A percentile compares a stretch with the other conserved stretches of the same genome.
Conservation (phyloP, 495 filamentous ascomycete species). For the Rusavskia elegans region DNA sequence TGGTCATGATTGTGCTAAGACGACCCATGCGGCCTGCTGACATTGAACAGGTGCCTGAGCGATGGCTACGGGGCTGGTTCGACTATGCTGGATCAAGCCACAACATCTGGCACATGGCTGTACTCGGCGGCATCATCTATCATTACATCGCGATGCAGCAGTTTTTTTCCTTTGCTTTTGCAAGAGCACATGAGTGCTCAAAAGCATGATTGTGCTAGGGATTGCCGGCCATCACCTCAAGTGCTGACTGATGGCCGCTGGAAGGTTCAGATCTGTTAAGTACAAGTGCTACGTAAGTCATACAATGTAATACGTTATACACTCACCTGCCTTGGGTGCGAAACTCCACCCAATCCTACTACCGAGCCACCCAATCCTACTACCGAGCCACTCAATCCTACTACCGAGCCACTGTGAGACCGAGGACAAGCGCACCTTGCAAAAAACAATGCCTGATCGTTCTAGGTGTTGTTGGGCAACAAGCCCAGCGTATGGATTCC, state of each 20-base stretch:
- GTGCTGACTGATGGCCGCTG: slow-evolving; percentile 13
- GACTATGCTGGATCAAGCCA: slow-evolving; percentile 91
- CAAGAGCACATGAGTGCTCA: slow-evolving; percentile 43
- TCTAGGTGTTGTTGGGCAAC: background rate
- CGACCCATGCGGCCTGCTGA: background rate
- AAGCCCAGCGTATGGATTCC: background rate
- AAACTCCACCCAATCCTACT: background rate
- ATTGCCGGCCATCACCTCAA: slow-evolving; percentile 9
- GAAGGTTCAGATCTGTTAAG: too few relatives aligned
- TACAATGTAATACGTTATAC: too few relatives aligned
- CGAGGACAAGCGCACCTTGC: background rate
- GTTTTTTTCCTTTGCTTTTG: slow-evolving; percentile 78
- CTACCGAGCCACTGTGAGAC: background rate
- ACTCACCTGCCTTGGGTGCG: too few relatives aligned
- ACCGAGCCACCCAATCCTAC: too few relatives aligned
- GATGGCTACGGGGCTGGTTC: slow-evolving; percentile 81
- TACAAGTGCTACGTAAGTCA: too few relatives aligned
- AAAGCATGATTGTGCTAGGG: slow-evolving; percentile 21
- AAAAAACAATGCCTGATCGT: too few relatives aligned
- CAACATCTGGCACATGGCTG: slow-evolving; percentile 95
- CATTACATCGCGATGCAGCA: slow-evolving; percentile 94
- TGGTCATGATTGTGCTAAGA: background rate
- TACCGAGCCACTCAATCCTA: too few relatives aligned
- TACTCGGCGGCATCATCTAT: slow-evolving; percentile 89
- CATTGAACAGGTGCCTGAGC: slow-evolving; percentile 48